phyloP scores from a whole-genome alignment of 257 asterid species.

The Cynanchum wilfordii region DNA sequence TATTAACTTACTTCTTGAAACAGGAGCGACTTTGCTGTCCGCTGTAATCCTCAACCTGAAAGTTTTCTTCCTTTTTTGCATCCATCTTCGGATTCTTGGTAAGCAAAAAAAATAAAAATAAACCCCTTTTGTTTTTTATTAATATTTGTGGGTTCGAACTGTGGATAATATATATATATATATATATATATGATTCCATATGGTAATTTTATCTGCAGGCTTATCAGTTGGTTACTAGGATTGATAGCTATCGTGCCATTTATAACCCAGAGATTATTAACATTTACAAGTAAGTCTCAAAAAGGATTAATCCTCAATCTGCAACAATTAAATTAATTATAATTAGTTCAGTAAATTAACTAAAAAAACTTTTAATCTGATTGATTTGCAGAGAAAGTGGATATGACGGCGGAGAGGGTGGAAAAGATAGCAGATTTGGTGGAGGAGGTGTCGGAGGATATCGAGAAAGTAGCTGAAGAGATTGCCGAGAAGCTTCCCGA shows the following conservation, averaged over 20 bases:
- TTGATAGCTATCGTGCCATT: conserved; percentile 31
- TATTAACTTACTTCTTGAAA: neutral
- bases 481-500: conserved; percentile 42
- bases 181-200: neutral
- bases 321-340: too few relatives aligned
- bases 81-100: neutral
- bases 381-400: conserved; percentile 45
- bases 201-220: conserved; percentile 22
- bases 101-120: too few relatives aligned
- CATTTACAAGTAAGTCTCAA: conserved; percentile 32
- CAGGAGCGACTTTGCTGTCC: neutral
- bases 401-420: conserved; percentile 38
- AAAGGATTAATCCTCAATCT: neutral
- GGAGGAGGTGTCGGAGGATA: conserved; percentile 50
- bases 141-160: too few relatives aligned
- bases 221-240: conserved; percentile 24
- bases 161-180: too few relatives aligned
- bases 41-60: neutral
- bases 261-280: conserved; percentile 31
- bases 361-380: neutral
- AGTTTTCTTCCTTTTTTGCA: neutral
- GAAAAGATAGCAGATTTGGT: conserved; percentile 10
- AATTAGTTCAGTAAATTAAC: neutral
- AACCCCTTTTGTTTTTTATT: too few relatives aligned
- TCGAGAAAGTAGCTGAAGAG: conserved; percentile 53